Evolutionary conservation across 352 stramenopile genomes (phyloP).

Genomic region (Phytophthora idaei): DNA sequence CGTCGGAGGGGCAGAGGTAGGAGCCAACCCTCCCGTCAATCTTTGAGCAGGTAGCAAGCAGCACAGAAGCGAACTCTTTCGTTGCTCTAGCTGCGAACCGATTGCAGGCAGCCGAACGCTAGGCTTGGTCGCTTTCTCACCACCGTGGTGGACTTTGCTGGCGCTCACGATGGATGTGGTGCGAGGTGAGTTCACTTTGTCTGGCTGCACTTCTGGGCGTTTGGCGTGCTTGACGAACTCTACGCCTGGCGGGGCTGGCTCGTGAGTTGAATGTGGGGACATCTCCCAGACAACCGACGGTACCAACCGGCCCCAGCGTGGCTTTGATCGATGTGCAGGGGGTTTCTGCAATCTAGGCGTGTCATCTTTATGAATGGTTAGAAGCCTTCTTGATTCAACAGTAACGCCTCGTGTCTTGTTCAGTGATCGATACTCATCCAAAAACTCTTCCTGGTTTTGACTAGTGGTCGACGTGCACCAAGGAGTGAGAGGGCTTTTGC

Average conservation of each 20-base stretch:
- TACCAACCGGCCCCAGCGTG: slow-evolving; percentile 13
- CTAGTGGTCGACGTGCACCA: background rate
- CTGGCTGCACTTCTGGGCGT: background rate
- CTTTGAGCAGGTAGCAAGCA: slow-evolving; percentile 36
- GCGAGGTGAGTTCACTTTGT: slow-evolving; percentile 12
- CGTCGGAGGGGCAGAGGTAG: background rate
- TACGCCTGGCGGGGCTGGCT: slow-evolving; percentile 13
- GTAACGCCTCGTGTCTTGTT: background rate
- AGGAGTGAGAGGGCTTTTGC: slow-evolving; percentile 17
- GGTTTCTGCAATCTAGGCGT: slow-evolving; percentile 4
- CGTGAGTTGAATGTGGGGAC: background rate
- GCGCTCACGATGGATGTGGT: background rate
- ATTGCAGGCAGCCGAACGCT: slow-evolving; percentile 8
- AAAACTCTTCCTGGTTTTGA: slow-evolving; percentile 3
- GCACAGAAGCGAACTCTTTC: slow-evolving; percentile 28
- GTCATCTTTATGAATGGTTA: slow-evolving; percentile 14
- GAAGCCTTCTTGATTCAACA: slow-evolving; percentile 25
- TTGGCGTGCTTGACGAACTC: slow-evolving; percentile 20
- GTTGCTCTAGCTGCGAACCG: background rate
- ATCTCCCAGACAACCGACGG: slow-evolving; percentile 25
- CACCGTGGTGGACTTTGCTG: background rate
- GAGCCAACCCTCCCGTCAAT: background rate
- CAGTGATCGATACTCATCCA: slow-evolving; percentile 1
- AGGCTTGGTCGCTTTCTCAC: background rate
- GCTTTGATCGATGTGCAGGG: slow-evolving; percentile 8